A percentile compares a stretch with the other conserved stretches of the same genome.
Conservation (phyloP, 140 eudicot genomes). For the Anethum foeniculum region DNA sequence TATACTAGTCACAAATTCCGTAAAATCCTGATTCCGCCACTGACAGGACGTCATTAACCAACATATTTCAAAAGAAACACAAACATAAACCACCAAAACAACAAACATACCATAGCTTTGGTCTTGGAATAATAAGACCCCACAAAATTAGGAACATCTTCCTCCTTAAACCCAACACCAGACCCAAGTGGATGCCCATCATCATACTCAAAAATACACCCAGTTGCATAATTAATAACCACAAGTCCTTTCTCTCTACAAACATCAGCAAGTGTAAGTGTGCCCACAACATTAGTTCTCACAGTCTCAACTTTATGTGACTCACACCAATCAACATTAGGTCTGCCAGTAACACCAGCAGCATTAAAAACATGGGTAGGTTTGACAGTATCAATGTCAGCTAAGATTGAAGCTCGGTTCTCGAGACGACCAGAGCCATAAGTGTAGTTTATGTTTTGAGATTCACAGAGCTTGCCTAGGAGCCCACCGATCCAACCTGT, state of each 20-base stretch:
- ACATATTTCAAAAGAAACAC: not conserved
- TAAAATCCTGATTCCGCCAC: no score
- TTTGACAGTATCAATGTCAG: conserved; percentile 24
- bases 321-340: conserved; percentile 56
- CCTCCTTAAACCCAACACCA: conserved; percentile 49
- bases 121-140: conserved; percentile 57
- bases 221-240: conserved; percentile 42
- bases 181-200: conserved; percentile 33
- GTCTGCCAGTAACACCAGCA: conserved; percentile 51
- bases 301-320: conserved; percentile 49
- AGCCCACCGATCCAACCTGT: conserved; percentile 51
- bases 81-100: not conserved
- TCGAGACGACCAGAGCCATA: conserved; percentile 43
- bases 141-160: conserved; percentile 38
- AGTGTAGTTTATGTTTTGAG: conserved; percentile 26
- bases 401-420: conserved; percentile 25
- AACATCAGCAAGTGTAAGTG: conserved; percentile 44
- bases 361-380: conserved; percentile 55
- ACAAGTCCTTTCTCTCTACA: conserved; percentile 39
- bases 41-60: not conserved
- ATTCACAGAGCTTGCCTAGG: conserved; percentile 36
- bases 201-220: conserved; percentile 49
- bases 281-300: conserved; percentile 42
- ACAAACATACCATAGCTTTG: conserved; percentile 40
- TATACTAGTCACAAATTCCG: no score